Conservation (phyloP, 139 green algal genomes). For the Tetraselmis striata region DNA sequence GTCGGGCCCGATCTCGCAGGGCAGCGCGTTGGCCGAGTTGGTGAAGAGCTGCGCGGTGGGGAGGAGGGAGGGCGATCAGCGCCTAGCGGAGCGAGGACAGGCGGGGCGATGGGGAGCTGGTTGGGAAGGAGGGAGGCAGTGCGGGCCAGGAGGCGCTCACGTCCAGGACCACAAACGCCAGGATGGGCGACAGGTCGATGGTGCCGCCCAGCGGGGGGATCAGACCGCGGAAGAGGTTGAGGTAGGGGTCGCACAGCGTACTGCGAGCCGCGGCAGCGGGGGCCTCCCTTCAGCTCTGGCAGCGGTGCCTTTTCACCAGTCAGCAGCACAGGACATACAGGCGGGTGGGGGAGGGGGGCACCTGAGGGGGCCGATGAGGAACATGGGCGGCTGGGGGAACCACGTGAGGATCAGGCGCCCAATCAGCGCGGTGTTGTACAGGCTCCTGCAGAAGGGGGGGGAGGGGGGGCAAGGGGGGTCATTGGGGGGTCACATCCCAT, state of each 20-base stretch:
- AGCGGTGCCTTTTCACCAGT: too few relatives aligned
- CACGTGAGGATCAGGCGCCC: constrained; percentile 90
- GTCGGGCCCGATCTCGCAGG: constrained; percentile 59
- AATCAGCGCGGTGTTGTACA: constrained; percentile 96
- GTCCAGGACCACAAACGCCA: constrained; percentile 91
- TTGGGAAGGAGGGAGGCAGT: too few relatives aligned
- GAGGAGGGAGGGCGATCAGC: too few relatives aligned
- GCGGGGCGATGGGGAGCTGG: too few relatives aligned
- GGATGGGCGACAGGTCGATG: constrained; percentile 92
- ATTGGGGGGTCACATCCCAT: too few relatives aligned
- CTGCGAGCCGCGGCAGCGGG: too few relatives aligned
- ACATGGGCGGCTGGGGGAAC: constrained; percentile 84
- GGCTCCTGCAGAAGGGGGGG: constrained; percentile 56
- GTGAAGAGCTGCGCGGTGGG: constrained; percentile 75
- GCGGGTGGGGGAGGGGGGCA: constrained; percentile 14
- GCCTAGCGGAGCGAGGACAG: too few relatives aligned
- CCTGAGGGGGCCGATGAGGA: constrained; percentile 67
- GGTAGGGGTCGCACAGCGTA: constrained; percentile 88
- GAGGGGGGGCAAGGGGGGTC: too few relatives aligned
- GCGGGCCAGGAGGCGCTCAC: too few relatives aligned
- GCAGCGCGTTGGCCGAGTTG: constrained; percentile 74
- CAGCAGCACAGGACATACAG: constrained; percentile 16
- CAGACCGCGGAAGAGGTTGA: constrained; percentile 97
- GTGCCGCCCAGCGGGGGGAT: constrained; percentile 89
- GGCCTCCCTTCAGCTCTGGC: too few relatives aligned